Base-by-base conservation (phyloP, 163 green algal species). In the Coccomyxa subellipsoidea region DNA sequence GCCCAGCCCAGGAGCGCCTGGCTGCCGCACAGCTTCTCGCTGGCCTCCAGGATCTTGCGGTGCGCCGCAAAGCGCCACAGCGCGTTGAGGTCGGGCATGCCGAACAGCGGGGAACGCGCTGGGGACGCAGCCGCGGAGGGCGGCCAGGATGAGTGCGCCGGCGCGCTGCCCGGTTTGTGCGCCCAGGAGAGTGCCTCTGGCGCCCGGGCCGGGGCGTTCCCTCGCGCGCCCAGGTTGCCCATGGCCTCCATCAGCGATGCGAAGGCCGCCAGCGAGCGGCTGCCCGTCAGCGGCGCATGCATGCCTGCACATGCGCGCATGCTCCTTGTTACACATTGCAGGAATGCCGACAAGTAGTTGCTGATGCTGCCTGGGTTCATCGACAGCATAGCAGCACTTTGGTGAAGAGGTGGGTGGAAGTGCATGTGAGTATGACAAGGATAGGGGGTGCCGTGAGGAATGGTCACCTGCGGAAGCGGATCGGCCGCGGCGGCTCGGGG, bases 1-100 rank as follows among this genome's bases (percentile, higher is more conserved):
- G 66, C 27, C 29, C 66, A 36, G 66, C 29, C 66, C 66, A 73
- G 4, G n/a, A 73, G 66, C 8, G 27, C 29, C n/a, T 32, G 7
- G 66, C 66, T 73, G 8, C 66, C 32, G 66, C 29, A 34, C 66
- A 73, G 66, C 66, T 73, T 38, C 70, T 77, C 70, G 70, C 70
- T 77, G 70, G 70, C 70, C 70, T 77, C 70, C 70, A 77, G 70
- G 32, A 77, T 77, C 32, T 47, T 7, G 34, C 32, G 32, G 70
- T 77, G 70, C 2, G 32, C 70, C 7, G 31, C 32, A 39, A 77
- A 77, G 32, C 32, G 70, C 70, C 70, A 77, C 70, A 27, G 32
- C 10, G 70, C 70, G 32, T 40, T 34, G 31, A 47, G 70, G 27
- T 34, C 70, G 29, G 66, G n/a, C 66, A 34, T 35, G n/a, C 70